Conservation (phyloP, 164 flowering plant genomes). For the Kingdonia uniflora region DNA sequence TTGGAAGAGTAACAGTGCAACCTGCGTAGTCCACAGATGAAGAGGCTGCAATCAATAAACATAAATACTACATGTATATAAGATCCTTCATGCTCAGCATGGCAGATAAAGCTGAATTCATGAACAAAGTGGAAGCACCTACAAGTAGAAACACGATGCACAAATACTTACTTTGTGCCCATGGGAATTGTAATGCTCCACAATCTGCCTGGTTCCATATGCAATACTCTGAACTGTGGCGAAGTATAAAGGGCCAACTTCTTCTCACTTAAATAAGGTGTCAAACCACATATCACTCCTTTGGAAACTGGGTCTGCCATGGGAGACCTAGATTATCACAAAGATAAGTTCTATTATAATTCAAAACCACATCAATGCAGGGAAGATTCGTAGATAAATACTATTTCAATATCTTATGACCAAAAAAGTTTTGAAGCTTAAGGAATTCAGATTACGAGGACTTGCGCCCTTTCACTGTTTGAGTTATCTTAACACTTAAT, state of each 20-base stretch:
- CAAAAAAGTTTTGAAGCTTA: too few species aligned
- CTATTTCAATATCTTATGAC: too few species aligned
- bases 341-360: not conserved
- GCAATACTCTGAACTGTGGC: constrained; percentile 88
- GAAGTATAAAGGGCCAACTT: constrained; percentile 78
- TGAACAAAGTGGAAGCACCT: too few species aligned
- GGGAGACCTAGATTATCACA: constrained; percentile 66
- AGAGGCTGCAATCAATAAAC: not conserved
- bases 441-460: too few species aligned
- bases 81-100: too few species aligned
- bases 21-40: constrained; percentile 29
- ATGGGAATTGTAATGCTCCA: constrained; percentile 92
- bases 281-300: constrained; percentile 72
- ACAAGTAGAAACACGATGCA: not conserved
- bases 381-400: too few species aligned
- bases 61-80: constrained; percentile 2
- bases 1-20: constrained; percentile 73
- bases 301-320: constrained; percentile 83
- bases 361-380: constrained; percentile 25
- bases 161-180: constrained; percentile 70
- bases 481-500: too few species aligned
- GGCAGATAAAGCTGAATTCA: too few species aligned
- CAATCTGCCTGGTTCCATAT: constrained; percentile 94
- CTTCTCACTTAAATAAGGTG: constrained; percentile 81
- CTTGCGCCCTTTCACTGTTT: too few species aligned